phyloP scores from a whole-genome alignment of 129 eudicot species.

The Arctium lappa region DNA sequence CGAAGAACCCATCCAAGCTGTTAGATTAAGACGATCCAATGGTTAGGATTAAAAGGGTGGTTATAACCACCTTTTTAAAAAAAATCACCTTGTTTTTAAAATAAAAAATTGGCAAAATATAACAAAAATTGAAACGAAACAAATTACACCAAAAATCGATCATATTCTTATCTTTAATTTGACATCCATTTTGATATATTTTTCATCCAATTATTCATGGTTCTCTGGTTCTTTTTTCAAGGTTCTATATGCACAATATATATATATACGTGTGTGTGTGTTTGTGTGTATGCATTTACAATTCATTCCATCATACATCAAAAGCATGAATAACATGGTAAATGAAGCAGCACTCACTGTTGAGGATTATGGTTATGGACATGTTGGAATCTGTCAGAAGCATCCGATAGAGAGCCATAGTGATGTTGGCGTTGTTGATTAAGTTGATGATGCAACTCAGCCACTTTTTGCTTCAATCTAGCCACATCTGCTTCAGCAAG shows the following conservation, averaged over 20 bases:
- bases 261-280: not conserved
- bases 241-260: not conserved
- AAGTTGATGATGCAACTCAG: slow-evolving; percentile 91
- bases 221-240: too few relatives aligned
- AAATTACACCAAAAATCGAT: too few relatives aligned
- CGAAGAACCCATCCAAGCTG: too few relatives aligned
- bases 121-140: too few relatives aligned
- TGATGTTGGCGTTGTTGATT: slow-evolving; percentile 97
- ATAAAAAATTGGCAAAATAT: too few relatives aligned
- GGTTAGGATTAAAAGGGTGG: too few relatives aligned
- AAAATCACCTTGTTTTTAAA: too few relatives aligned
- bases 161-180: too few relatives aligned
- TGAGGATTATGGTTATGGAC: slow-evolving; percentile 55
- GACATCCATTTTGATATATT: too few relatives aligned
- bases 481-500: slow-evolving; percentile 99
- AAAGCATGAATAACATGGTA: not conserved
- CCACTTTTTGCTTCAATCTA: slow-evolving; percentile 94
- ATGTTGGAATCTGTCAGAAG: slow-evolving; percentile 60
- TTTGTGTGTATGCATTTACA: not conserved
- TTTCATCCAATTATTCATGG: too few relatives aligned
- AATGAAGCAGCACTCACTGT: slow-evolving; percentile 51
- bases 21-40: too few relatives aligned
- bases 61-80: too few relatives aligned
- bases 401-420: slow-evolving; percentile 71
- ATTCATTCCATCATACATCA: not conserved